Percentiles rank a stretch among this genome's conserved stretches.
Conservation (phyloP, 257 asterid species). For the Datura wrightii region DNA sequence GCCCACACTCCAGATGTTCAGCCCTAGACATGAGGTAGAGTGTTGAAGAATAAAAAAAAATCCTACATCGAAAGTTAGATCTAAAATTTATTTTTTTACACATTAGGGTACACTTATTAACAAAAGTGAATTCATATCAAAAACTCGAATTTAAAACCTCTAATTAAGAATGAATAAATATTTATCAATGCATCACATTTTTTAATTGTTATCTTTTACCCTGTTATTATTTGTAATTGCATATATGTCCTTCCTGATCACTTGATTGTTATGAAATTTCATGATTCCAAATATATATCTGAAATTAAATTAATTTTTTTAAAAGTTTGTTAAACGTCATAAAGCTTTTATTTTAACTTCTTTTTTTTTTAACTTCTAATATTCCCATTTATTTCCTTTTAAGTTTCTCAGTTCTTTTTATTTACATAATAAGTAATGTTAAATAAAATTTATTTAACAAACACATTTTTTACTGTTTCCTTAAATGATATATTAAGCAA, state of each 20-base stretch:
- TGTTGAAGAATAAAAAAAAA: too few species aligned
- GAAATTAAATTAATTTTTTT: too few species aligned
- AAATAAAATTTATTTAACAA: neutral
- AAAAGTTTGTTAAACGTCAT: too few species aligned
- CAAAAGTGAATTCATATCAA: neutral
- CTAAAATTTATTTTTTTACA: too few species aligned
- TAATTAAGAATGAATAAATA: too few species aligned
- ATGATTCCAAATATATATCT: neutral
- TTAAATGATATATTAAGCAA: neutral
- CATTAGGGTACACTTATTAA: neutral
- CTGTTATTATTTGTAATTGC: neutral
- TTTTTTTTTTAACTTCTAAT: too few species aligned
- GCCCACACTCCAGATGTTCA: too few species aligned
- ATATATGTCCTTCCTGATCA: too few species aligned
- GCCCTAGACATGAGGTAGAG: too few species aligned
- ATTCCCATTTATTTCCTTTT: neutral
- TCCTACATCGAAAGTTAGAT: too few species aligned
- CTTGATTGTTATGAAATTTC: neutral
- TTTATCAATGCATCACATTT: neutral
- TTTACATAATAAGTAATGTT: neutral
- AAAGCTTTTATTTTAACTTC: too few species aligned
- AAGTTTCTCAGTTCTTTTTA: neutral
- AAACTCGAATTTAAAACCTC: too few species aligned
- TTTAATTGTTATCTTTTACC: neutral
- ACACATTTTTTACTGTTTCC: neutral